Evolutionary conservation across 352 stramenopile genomes (phyloP), one percentile per base, ranked within the genome.

Genomic region (Phytophthora idaei): DNA sequence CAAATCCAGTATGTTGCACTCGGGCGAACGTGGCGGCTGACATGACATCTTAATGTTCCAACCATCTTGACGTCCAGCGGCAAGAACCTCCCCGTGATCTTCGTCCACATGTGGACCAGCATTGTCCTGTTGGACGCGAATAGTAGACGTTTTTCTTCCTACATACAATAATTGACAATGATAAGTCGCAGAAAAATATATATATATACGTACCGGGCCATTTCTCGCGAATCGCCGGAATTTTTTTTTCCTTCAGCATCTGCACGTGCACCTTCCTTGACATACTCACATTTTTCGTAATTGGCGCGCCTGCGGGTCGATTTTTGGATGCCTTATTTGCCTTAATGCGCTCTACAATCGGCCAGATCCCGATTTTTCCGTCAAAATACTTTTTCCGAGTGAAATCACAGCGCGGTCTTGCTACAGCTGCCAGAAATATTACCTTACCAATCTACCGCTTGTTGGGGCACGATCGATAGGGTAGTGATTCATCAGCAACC

Each of bases 351-450:
- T 64, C 57, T 25, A 64, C 17, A 44, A 64, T 51, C 0, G 46
- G 9, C 50, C 63, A 71, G 9, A 58, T 55, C 3, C 63, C 63
- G 14, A 71, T 48, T 55, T 71, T 71, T 21, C 56, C 48, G 21
- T 71, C 42, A 50, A 62, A 71, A 29, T 5, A 32, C 25, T 8
- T 17, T 25, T 39, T 62, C 49, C 15, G 46, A 45, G 12, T 15
- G 41, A 51, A 61, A 52, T 56, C 49, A 25, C 54, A 69, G 10
- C 56, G 47, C 0, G 66, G 59, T 46, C 53, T 36, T 10, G 60
- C 55, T 17, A 74, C 61, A 6, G 66, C 66, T 14, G 37, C 46
- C 1, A 73, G 42, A 36, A 69, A 69, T 59, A 69, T 66, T 11
- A 69, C 55, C 42, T 69, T 69, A 15, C 39, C 45, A 10, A 68